Base-by-base conservation (phyloP, 1,284 basidiomycete species). In the Omphalotus olearius region DNA sequence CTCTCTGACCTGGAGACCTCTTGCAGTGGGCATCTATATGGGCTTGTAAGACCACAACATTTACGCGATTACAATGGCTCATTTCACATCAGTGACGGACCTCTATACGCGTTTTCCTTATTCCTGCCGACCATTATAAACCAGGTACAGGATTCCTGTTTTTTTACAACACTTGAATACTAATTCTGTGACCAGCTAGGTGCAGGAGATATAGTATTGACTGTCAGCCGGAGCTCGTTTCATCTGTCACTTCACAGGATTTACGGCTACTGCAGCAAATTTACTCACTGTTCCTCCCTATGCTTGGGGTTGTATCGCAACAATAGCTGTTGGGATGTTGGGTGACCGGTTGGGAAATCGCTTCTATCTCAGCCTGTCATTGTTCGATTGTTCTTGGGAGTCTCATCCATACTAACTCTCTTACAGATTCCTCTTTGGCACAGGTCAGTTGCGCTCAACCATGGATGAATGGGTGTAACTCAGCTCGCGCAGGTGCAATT, bases 71-170 rank as follows among this genome's bases (percentile, higher is more conserved):
- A 82, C 81, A 72, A 28, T 16, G 46, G 81, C 7, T 10, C 5
- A 61, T 80, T n/a, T 84, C 82, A 55, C 69, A 64, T 62, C 82
- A 66, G 65, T 41, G 81, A 82, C 59, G 79, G 74, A 62, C 84
- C 85, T 0, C 66, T 89, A 26, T 89, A 88, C 58, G 83, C 86
- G 1, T 88, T 89, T 64, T 73, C 81, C 9, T 65, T 88, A 37
- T 90, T 89, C 69, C 69, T 88, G 39, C 87, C 87, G 1, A 83
- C 77, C 40, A 87, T 87, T 59, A 85, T 86, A 62, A 82, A 75
- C 55, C 68, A 83, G 67, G 80, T 84, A 54, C 37, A 64, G 56
- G 45, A 18, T 3, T 10, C 28, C 20, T 7, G 35, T 17, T 33
- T n/a, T 37, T 60, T 44, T 41, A 18, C 41, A 57, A 36, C 38